phyloP scores from a whole-genome alignment of 2,329 filamentous ascomycete species.

The Epichloe aotearoae region DNA sequence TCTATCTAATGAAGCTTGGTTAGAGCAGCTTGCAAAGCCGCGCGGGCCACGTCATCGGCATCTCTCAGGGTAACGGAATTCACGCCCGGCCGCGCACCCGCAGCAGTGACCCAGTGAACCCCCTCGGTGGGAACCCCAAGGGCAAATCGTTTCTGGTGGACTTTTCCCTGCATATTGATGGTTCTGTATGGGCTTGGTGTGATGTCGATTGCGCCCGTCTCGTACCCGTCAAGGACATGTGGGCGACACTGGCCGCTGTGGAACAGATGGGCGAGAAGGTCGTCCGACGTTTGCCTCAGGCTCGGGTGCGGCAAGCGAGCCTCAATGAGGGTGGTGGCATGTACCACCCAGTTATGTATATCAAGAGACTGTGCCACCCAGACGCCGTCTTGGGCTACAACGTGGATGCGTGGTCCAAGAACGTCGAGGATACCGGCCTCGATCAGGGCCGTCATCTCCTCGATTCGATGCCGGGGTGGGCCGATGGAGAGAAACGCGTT shows the following conservation, averaged over 20 bases:
- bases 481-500: slow-evolving; percentile 5
- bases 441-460: slow-evolving; percentile 5
- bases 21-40: background rate
- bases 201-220: slow-evolving; percentile 4
- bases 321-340: slow-evolving; percentile 4
- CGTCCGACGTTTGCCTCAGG: slow-evolving; percentile 1
- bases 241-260: slow-evolving; percentile 3
- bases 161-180: background rate
- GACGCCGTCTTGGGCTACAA: background rate
- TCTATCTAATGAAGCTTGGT: no score
- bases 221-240: slow-evolving; percentile 3
- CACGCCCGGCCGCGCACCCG: slow-evolving; percentile 3
- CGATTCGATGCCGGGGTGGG: slow-evolving; percentile 2
- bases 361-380: slow-evolving; percentile 1
- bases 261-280: slow-evolving; percentile 1
- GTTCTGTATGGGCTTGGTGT: slow-evolving; percentile 1
- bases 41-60: slow-evolving; percentile 4
- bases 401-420: slow-evolving; percentile 2
- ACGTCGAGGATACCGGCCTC: slow-evolving; percentile 2
- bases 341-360: background rate
- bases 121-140: slow-evolving; percentile 4
- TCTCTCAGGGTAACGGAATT: slow-evolving; percentile 5
- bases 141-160: slow-evolving; percentile 2
- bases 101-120: slow-evolving; percentile 5
- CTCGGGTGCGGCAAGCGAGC: slow-evolving; percentile 1